Evolutionary conservation across 2,329 filamentous ascomycete genomes (phyloP), one percentile per base, ranked within the genome.

Genomic region (Colletotrichum falcatum): DNA sequence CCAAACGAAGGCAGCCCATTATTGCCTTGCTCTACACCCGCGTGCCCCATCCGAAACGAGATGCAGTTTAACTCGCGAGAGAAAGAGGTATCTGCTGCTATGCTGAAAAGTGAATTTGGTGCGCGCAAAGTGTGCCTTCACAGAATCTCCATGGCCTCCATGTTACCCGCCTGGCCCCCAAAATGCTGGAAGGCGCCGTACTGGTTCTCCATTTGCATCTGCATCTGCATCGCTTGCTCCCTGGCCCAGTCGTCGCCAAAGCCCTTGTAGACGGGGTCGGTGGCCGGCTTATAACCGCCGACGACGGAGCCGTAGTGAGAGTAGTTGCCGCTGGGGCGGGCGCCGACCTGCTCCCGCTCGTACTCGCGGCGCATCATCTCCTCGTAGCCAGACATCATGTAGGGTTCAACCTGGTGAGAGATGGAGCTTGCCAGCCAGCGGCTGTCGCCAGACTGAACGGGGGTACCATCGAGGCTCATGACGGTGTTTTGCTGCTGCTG

Each of bases 321-420:
- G 74, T 85, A 86, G 49, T 81, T 78, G 56, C 83, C 80, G 73
- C 82, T 83, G 6, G 80, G 74, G 39, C 76, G 76, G 58, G 75
- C 76, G 63, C 81, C 77, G 68, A 80, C 73, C 49, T 70, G 69
- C 61, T 64, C 61, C 3, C 64, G 77, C 75, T 91, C 87, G 72
- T 91, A 89, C 76, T 93, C 90, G 64, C 89, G 85, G 68, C 85
- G 84, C 69, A 91, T 89, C 67, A 92, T 82, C 76, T 89, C 85
- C 76, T 94, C 92, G 78, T 97, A 97, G 18, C 94, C 94, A 8
- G 89, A 91, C 58, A 88, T 80, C 88, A 97, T 97, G 80, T 97
- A 97, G 0, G 94, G 94, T 80, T 97, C 94, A 48, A 88, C 89
- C 71, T 88, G 85, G 55, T 79, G 73, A 76, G 81, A 26, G 74